Conservation (phyloP, 2,329 filamentous ascomycete genomes). For the Neophaeococcomyces mojaviensis region DNA sequence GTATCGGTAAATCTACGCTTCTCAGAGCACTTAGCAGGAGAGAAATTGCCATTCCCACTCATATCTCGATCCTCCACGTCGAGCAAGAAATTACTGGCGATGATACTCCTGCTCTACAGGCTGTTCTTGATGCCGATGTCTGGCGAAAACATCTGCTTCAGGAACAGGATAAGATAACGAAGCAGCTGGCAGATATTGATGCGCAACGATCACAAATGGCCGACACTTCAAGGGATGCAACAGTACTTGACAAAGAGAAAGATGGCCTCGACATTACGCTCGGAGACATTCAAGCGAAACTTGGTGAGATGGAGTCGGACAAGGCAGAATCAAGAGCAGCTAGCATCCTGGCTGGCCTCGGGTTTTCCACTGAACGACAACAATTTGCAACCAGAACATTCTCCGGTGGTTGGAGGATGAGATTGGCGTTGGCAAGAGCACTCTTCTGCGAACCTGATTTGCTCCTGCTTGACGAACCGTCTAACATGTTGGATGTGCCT, state of each 20-base stretch:
- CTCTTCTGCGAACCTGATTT: constrained; percentile 97
- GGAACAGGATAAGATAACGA: constrained; percentile 80
- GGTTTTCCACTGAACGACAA: constrained; percentile 89
- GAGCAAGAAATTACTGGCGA: constrained; percentile 98
- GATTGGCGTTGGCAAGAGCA: constrained; percentile 84
- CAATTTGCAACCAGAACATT: constrained; percentile 94
- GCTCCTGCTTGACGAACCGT: constrained; percentile 94
- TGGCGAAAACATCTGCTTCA: constrained; percentile 92
- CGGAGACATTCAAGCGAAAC: constrained; percentile 81
- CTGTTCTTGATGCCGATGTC: constrained; percentile 92
- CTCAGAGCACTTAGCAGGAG: constrained; percentile 82
- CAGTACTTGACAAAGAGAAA: constrained; percentile 73
- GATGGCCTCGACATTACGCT: constrained; percentile 87
- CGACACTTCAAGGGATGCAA: constrained; percentile 85
- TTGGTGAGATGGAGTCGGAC: constrained; percentile 98
- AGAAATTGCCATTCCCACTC: constrained; percentile 89
- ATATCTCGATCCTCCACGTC: constrained; percentile 98
- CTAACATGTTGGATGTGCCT: constrained; percentile 99
- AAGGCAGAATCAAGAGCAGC: constrained; percentile 93
- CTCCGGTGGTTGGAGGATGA: constrained; percentile 99
- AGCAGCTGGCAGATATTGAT: constrained; percentile 70
- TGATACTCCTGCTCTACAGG: constrained; percentile 88
- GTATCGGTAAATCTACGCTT: constrained; percentile 96
- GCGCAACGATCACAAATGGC: constrained; percentile 69
- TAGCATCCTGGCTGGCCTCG: constrained; percentile 91